Evolutionary conservation across 2,329 filamentous ascomycete genomes (phyloP).

Genomic region (Penicillium rolfsii): DNA sequence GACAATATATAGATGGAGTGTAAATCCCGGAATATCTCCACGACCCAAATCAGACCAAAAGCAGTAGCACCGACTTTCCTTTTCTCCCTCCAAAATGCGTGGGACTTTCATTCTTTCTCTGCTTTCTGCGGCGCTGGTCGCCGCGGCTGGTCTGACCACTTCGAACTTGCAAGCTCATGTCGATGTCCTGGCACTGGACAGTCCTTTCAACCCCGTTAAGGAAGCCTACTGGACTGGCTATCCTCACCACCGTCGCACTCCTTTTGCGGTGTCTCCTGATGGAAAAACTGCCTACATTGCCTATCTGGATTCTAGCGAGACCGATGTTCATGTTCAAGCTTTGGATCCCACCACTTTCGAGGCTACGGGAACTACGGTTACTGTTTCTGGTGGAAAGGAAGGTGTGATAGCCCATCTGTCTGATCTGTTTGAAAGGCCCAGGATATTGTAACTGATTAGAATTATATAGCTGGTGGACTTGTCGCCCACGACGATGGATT

Average conservation of each 20-base stretch:
- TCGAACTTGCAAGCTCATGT: constrained; percentile 45
- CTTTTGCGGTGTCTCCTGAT: constrained; percentile 65
- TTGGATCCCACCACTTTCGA: constrained; percentile 59
- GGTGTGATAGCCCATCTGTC: constrained; percentile 24
- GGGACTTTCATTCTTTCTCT: constrained; percentile 30
- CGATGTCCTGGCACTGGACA: constrained; percentile 52
- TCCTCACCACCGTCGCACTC: constrained; percentile 64
- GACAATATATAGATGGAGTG: not conserved
- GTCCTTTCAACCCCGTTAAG: constrained; percentile 61
- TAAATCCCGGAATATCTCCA: not conserved
- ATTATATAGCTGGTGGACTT: constrained; percentile 57
- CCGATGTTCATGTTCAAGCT: constrained; percentile 61
- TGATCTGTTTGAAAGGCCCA: not conserved
- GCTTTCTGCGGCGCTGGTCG: constrained; percentile 32
- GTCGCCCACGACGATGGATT: constrained; percentile 67
- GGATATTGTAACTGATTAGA: not conserved
- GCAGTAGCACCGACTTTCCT: constrained; percentile 14
- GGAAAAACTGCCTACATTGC: constrained; percentile 63
- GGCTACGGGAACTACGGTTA: constrained; percentile 56
- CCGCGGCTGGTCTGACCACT: constrained; percentile 25
- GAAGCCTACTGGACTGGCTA: constrained; percentile 64
- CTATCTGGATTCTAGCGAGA: constrained; percentile 61
- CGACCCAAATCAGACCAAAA: constrained; percentile 2
- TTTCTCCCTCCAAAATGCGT: constrained; percentile 24
- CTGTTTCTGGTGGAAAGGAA: constrained; percentile 60